Percentiles rank a stretch among this genome's conserved stretches.
Evolutionary conservation across 179 eudicot genomes (phyloP).

Genomic region (Camellia oleifera): DNA sequence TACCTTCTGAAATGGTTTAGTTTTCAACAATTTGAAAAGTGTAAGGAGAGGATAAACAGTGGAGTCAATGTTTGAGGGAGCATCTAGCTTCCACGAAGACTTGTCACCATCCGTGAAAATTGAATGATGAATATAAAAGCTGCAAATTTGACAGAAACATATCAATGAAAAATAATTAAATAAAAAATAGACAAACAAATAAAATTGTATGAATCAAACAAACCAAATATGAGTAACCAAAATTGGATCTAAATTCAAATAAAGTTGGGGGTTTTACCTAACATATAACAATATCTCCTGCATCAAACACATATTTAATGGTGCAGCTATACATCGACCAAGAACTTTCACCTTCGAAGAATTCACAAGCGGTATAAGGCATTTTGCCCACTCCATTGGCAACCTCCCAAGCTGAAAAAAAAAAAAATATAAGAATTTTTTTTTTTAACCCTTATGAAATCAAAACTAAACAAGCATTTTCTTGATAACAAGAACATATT

Average conservation of each 20-base stretch:
- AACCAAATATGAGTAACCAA: background rate
- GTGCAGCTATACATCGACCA: slow-evolving; percentile 54
- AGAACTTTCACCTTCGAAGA: slow-evolving; percentile 55
- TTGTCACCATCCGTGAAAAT: slow-evolving; percentile 35
- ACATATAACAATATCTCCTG: slow-evolving; percentile 55
- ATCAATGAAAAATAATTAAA: background rate
- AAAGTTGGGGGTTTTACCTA: slow-evolving; percentile 33
- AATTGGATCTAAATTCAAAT: background rate
- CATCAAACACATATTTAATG: slow-evolving; percentile 41
- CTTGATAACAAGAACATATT: background rate
- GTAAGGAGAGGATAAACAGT: slow-evolving; percentile 47
- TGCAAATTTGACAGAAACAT: slow-evolving; percentile 21
- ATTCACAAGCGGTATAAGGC: slow-evolving; percentile 61
- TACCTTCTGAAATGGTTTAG: slow-evolving; percentile 51
- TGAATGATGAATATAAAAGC: slow-evolving; percentile 55
- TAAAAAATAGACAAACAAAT: background rate
- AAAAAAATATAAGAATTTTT: background rate
- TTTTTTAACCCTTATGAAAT: background rate
- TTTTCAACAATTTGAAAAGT: slow-evolving; percentile 46
- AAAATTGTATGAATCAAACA: background rate
- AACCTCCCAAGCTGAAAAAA: slow-evolving; percentile 54
- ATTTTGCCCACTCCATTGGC: slow-evolving; percentile 70
- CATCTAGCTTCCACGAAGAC: slow-evolving; percentile 48
- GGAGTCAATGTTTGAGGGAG: slow-evolving; percentile 33
- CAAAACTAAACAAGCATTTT: background rate